phyloP scores from a whole-genome alignment of 805 yeast genomes.

The Nakazawaea ernobii region DNA sequence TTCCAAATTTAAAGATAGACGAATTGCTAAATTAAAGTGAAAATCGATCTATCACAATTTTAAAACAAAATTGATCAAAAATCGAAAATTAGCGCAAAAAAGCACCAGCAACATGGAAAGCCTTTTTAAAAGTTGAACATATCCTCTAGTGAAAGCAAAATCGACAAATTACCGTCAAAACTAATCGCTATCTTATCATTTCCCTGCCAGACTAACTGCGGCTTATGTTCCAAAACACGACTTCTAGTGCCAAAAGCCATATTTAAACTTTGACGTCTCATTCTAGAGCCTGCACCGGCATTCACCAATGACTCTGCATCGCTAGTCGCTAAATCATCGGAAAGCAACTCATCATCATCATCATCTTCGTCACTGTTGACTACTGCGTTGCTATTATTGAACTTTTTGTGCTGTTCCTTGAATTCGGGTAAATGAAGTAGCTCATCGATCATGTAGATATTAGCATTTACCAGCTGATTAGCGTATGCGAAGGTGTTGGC shows the following conservation, averaged over 20 bases:
- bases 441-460: slow-evolving; percentile 3
- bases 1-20: no score
- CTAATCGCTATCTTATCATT: not conserved
- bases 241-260: not conserved
- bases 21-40: no score
- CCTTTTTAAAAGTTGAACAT: not conserved
- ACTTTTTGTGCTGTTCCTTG: slow-evolving; percentile 7
- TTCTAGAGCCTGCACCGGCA: slow-evolving; percentile 12
- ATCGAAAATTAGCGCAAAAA: no score
- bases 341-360: slow-evolving; percentile 15
- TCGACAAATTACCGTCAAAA: slow-evolving; percentile 4
- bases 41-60: not conserved
- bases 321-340: slow-evolving; percentile 4
- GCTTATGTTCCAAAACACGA: slow-evolving; percentile 1
- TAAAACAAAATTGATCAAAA: no score
- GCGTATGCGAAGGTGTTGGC: not conserved
- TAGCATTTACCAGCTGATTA: not conserved
- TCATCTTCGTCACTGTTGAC: slow-evolving; percentile 20
- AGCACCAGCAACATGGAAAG: not conserved
- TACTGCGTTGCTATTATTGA: slow-evolving; percentile 1
- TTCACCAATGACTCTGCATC: slow-evolving; percentile 11
- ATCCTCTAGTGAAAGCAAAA: not conserved
- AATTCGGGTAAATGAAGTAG: slow-evolving; percentile 4
- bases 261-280: slow-evolving; percentile 12
- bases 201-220: slow-evolving; percentile 6